Evolutionary conservation across 331 rosid species (phyloP).

Genomic region (Erythrophleum ivorense): DNA sequence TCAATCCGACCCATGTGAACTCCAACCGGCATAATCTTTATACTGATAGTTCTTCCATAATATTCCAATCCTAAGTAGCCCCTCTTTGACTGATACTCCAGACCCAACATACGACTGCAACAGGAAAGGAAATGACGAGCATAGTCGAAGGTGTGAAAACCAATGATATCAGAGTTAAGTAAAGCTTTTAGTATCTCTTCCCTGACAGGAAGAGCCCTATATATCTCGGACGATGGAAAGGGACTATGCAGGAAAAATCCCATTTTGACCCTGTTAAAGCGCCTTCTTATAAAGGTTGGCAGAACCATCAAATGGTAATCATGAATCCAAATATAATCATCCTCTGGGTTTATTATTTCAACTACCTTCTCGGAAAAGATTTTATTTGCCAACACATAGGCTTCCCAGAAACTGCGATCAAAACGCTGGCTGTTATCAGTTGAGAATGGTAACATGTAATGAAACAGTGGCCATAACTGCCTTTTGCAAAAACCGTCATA

Average conservation of each 20-base stretch:
- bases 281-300: constrained; percentile 62
- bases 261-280: constrained; percentile 60
- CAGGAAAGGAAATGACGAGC: constrained; percentile 73
- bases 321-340: constrained; percentile 70
- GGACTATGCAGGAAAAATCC: constrained; percentile 77
- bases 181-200: constrained; percentile 71
- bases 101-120: constrained; percentile 70
- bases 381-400: constrained; percentile 66
- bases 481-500: constrained; percentile 62
- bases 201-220: constrained; percentile 64
- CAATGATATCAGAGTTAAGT: constrained; percentile 63
- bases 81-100: constrained; percentile 65
- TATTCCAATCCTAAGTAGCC: constrained; percentile 74
- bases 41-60: constrained; percentile 65
- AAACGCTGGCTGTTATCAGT: constrained; percentile 50
- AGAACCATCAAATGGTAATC: constrained; percentile 79
- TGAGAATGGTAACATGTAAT: constrained; percentile 58
- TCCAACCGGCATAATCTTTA: constrained; percentile 75
- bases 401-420: constrained; percentile 63
- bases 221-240: constrained; percentile 72
- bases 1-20: constrained; percentile 67
- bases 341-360: constrained; percentile 67
- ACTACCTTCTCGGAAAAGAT: constrained; percentile 58
- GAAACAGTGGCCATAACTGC: constrained; percentile 63
- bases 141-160: constrained; percentile 71